Evolutionary conservation across 768 basidiomycete genomes (phyloP).

Genomic region (Podaxis pistillaris): DNA sequence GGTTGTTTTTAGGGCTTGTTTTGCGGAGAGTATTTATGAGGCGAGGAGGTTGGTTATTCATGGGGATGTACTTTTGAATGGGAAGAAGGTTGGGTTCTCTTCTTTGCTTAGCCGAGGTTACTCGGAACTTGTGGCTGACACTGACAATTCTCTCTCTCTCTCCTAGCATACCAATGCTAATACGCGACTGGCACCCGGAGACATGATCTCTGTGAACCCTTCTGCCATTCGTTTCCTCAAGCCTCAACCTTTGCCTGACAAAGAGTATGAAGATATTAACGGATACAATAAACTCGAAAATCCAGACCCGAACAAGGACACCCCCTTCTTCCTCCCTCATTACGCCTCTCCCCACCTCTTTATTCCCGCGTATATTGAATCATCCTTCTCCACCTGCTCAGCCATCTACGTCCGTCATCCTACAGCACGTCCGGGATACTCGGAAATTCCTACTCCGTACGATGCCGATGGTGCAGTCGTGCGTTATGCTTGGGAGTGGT

Average conservation of each 20-base stretch:
- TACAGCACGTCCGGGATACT: constrained; percentile 93
- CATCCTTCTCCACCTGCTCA: constrained; percentile 85
- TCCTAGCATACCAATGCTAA: constrained; percentile 79
- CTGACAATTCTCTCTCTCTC: constrained; percentile 6
- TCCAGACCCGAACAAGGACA: constrained; percentile 25
- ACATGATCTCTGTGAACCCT: constrained; percentile 90
- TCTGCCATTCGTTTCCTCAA: constrained; percentile 72
- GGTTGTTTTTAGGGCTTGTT: constrained; percentile 85
- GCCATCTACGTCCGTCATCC: constrained; percentile 94
- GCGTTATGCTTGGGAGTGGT: constrained; percentile 96
- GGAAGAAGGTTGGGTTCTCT: constrained; percentile 65
- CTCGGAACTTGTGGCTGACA: constrained; percentile 1
- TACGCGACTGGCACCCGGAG: constrained; percentile 87
- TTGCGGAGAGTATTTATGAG: constrained; percentile 86
- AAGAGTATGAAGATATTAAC: constrained; percentile 36
- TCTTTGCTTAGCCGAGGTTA: neutral
- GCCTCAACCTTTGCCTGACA: constrained; percentile 21
- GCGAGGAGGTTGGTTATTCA: constrained; percentile 85
- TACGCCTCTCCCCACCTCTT: constrained; percentile 92
- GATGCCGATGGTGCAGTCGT: constrained; percentile 94
- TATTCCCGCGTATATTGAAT: constrained; percentile 70
- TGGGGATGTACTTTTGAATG: constrained; percentile 86
- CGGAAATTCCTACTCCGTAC: constrained; percentile 93
- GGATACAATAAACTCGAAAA: constrained; percentile 18
- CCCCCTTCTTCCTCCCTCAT: constrained; percentile 81